Evolutionary conservation across 2,329 filamentous ascomycete genomes (phyloP), one percentile per base, ranked within the genome.

Genomic region (Neofusicoccum ribis): DNA sequence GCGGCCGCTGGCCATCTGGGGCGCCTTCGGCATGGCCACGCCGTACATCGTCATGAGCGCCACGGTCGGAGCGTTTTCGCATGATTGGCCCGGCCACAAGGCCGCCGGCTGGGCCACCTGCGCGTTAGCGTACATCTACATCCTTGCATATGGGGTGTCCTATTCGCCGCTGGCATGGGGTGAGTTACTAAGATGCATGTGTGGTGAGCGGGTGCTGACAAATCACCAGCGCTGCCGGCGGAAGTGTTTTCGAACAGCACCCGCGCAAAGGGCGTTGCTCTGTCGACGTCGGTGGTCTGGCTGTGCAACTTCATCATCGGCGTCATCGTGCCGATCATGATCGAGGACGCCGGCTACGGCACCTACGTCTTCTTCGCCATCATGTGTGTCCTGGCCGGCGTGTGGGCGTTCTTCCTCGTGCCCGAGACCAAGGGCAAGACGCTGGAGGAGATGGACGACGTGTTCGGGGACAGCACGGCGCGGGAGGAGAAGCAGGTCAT

Each of bases 231-330:
- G 5, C 49, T 68, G 1, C 67, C 66, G 3, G 27, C 65, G 2
- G 67, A 69, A 31, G 64, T 69, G 0, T 68, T 65, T 36, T 41
- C 50, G 20, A 66, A 49, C n/a, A 49, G 43, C 20, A 63, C 56
- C 6, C 67, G 68, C 44, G 62, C 65, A 5, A 67, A 68, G 20
- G 67, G 61, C 37, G 86, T 89, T 0, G 88, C 87, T 1, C 78
- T 89, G 2, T 86, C 86, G 0, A 89, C 87, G 0, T 85, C 83
- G 65, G 83, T 83, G 4, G 88, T 87, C 75, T 91, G 89, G 79
- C 74, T 88, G 2, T 86, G 84, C 72, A 88, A 89, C 72, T 89
- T 89, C 67, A 83, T 87, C 60, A 85, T 88, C 31, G 54, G 89
- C 41, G 83, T 90, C 70, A 84, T 90, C 37, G 89, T 87, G 0